Evolutionary conservation across 2,329 filamentous ascomycete genomes (phyloP), one percentile per base, ranked within the genome.

Genomic region (Colletotrichum tofieldiae): DNA sequence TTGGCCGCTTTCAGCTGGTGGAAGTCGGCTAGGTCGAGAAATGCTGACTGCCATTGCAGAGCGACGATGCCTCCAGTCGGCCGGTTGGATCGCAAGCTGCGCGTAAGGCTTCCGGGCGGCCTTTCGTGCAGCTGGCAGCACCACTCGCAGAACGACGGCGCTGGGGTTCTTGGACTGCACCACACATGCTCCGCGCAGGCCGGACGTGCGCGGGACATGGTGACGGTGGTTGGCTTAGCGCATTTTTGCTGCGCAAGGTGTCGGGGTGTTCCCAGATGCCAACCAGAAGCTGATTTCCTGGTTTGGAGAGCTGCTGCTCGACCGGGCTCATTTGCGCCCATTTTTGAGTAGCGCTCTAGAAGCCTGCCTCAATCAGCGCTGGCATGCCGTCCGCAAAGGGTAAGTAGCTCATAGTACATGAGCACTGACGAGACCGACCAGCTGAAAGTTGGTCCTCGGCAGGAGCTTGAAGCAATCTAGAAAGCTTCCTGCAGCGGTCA

Each of bases 331-430:
- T 72, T 45, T 72, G 59, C 45, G 45, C 59, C 69, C 65, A 72
- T 72, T 60, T 60, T 69, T 56, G 45, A 47, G 52, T 3, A 69
- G 65, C 47, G 59, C 65, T 69, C 65, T 72, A 69, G 69, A 72
- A 72, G 61, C 65, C 54, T 72, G 69, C 69, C 65, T 72, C 65
- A 72, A 72, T 72, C 65, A 72, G 69, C 65, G n/a, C 43, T 72
- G 69, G 69, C 69, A 69, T 69, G 65, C 49, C 45, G 45, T 67
- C 64, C 56, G 35, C 65, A 72, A 62, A 52, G 45, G 59, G 69
- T 41, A 69, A 69, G 41, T 69, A 47, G 59, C 65, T 69, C 54
- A 59, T 26, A 20, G 67, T 56, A 54, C 43, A 26, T 26, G 14
- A 20, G 26, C 23, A 29, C 45, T 29, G 32, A 51, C n/a, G 16